Percentiles rank a stretch among this genome's conserved stretches.
These are phyloP conservation scores for Coriolopsis trogii DNA, from an alignment of 1,284 basidiomycete genomes.

Conservation along the genomic window DNA sequence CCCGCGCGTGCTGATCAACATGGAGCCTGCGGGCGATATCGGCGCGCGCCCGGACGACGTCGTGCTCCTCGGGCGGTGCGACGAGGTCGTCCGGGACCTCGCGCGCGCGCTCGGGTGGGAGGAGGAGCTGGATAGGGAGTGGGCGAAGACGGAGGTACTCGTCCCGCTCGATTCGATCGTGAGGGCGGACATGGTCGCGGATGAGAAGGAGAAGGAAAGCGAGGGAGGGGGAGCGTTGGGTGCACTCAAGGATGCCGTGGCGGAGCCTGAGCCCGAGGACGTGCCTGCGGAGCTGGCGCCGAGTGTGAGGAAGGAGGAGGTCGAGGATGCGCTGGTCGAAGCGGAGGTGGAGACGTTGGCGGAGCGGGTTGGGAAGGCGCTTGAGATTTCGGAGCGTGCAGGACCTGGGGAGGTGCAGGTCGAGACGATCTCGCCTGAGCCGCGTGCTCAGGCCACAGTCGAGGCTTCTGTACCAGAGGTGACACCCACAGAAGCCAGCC, in stretches of 20 bases:
- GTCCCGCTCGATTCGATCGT: conserved; percentile 27
- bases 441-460: background rate
- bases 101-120: conserved; percentile 70
- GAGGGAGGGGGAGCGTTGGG: background rate
- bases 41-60: conserved; percentile 60
- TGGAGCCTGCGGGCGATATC: conserved; percentile 67
- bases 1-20: conserved; percentile 71
- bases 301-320: conserved; percentile 3
- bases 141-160: conserved; percentile 50
- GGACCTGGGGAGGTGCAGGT: background rate
- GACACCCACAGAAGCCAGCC: too few species aligned
- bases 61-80: conserved; percentile 68
- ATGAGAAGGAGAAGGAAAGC: background rate
- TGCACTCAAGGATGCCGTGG: background rate
- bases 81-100: conserved; percentile 61
- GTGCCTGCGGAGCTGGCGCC: conserved; percentile 7
- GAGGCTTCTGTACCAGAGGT: background rate
- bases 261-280: too few species aligned
- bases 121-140: conserved; percentile 58
- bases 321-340: conserved; percentile 10
- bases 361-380: conserved; percentile 12
- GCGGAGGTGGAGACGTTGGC: conserved; percentile 14
- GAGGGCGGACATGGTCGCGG: conserved; percentile 15
- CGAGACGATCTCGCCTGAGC: conserved; percentile 2
- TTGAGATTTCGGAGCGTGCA: conserved; percentile 13